These are phyloP conservation scores for Aspergillus japonicus DNA, from an alignment of 2,329 filamentous ascomycete species.

Conservation along the genomic window DNA sequence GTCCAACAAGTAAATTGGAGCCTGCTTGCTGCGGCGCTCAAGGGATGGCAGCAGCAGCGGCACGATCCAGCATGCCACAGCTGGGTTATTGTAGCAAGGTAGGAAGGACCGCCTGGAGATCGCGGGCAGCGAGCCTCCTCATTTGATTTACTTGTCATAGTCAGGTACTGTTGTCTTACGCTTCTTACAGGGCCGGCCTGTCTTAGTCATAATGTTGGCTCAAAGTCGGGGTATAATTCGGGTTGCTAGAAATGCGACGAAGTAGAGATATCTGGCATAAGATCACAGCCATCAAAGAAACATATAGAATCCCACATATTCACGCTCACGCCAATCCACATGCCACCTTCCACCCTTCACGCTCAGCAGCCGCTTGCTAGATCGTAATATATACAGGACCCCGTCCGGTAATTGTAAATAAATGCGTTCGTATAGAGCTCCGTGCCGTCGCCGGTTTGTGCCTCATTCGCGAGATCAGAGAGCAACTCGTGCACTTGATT, in stretches of 20 bases:
- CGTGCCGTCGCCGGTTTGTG: constrained; percentile 46
- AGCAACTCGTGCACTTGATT: constrained; percentile 79
- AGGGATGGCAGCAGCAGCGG: too few species aligned
- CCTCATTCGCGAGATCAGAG: constrained; percentile 57
- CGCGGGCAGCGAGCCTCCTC: too few species aligned
- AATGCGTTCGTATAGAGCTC: constrained; percentile 68
- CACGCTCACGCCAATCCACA: constrained; percentile 13
- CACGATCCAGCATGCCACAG: too few species aligned
- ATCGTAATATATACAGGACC: constrained; percentile 82
- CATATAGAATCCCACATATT: constrained; percentile 15
- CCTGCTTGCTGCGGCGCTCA: too few species aligned
- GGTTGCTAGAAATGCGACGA: constrained; percentile 11
- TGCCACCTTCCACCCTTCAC: constrained; percentile 8
- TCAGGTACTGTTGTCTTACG: too few species aligned
- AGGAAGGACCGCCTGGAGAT: too few species aligned
- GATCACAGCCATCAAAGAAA: constrained; percentile 8
- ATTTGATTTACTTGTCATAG: too few species aligned
- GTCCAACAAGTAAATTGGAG: too few species aligned
- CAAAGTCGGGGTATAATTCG: constrained; percentile 21
- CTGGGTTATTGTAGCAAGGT: too few species aligned
- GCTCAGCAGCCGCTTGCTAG: constrained; percentile 45
- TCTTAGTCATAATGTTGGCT: neutral
- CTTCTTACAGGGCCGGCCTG: too few species aligned
- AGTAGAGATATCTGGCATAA: constrained; percentile 15
- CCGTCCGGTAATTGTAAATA: constrained; percentile 87